Evolutionary conservation across 768 basidiomycete species (phyloP), one percentile per base, ranked within the genome.

Genomic region (Kockovaella imperatae): DNA sequence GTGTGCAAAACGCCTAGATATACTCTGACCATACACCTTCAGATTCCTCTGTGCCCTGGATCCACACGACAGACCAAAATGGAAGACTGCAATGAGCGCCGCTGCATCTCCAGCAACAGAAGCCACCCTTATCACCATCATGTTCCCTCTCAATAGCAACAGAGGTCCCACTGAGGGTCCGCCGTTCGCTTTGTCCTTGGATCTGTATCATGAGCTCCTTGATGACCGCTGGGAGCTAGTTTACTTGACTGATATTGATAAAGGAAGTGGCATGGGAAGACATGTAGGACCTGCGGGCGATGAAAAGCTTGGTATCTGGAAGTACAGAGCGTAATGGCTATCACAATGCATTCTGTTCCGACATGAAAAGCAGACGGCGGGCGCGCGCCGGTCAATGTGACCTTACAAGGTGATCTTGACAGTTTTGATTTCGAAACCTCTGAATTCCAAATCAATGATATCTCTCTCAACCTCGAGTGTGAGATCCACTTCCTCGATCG

Each of bases 351-450:
- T n/a, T n/a, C n/a, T n/a, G n/a, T n/a, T n/a, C n/a, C n/a, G n/a
- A n/a, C n/a, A n/a, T n/a, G n/a, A n/a, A n/a, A n/a, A n/a, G n/a
- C n/a, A n/a, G n/a, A n/a, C n/a, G n/a, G n/a, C n/a, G n/a, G n/a
- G n/a, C n/a, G n/a, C n/a, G n/a, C n/a, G n/a, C 31, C 31, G 31
- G 31, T 32, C 31, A 10, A 32, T 10, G 17, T 10, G 11, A 32
- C 10, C n/a, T n/a, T n/a, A n/a, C n/a, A n/a, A n/a, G n/a, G 31
- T 17, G 11, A 32, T 10, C 31, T 32, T 32, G 17, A 32, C 31
- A 10, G 52, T 42, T n/a, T 24, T 86, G 53, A 89, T 82, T 68
- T 90, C 87, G 56, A 88, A 90, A 3, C 81, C 83, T 50, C 83
- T 77, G 78, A 90, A 89, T 49, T 77, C 72, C 30, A 89, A 18